Evolutionary conservation across 2,329 filamentous ascomycete species (phyloP).

Genomic region (Colletotrichum costaricense): DNA sequence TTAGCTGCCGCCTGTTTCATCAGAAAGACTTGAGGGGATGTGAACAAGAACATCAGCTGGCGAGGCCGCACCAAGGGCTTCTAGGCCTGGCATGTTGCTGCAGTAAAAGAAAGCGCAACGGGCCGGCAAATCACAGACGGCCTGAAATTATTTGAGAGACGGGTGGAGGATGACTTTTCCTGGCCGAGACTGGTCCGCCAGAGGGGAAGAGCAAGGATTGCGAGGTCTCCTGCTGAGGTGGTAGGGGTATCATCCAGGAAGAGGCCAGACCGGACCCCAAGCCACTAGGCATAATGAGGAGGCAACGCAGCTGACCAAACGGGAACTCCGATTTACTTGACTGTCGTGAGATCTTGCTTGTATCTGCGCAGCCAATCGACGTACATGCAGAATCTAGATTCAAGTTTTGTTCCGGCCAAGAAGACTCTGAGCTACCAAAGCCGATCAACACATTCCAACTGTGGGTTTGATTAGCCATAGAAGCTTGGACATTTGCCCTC

Average conservation of each 20-base stretch:
- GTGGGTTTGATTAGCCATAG: background rate
- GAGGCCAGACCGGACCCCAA: constrained; percentile 4
- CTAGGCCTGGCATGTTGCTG: constrained; percentile 4
- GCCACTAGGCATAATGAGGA: constrained; percentile 24
- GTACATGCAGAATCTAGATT: background rate
- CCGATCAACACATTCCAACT: background rate
- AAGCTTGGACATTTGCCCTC: background rate
- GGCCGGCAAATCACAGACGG: constrained; percentile 10
- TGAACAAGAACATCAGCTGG: constrained; percentile 11
- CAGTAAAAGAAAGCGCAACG: constrained; percentile 28
- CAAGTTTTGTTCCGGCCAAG: background rate
- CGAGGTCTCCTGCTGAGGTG: constrained; percentile 1
- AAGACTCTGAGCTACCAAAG: background rate
- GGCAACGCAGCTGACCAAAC: constrained; percentile 1
- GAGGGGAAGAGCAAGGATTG: constrained; percentile 24
- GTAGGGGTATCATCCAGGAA: constrained; percentile 23
- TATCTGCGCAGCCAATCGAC: background rate
- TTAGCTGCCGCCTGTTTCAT: constrained; percentile 23
- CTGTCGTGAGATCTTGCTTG: background rate
- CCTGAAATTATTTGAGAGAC: constrained; percentile 14
- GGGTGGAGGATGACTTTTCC: constrained; percentile 7
- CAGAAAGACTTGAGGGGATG: constrained; percentile 1
- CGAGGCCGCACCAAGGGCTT: background rate
- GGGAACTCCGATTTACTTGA: background rate
- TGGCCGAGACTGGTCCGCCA: constrained; percentile 24